Evolutionary conservation across 2,329 filamentous ascomycete genomes (phyloP).

Genomic region (Hypoxylon sp.): DNA sequence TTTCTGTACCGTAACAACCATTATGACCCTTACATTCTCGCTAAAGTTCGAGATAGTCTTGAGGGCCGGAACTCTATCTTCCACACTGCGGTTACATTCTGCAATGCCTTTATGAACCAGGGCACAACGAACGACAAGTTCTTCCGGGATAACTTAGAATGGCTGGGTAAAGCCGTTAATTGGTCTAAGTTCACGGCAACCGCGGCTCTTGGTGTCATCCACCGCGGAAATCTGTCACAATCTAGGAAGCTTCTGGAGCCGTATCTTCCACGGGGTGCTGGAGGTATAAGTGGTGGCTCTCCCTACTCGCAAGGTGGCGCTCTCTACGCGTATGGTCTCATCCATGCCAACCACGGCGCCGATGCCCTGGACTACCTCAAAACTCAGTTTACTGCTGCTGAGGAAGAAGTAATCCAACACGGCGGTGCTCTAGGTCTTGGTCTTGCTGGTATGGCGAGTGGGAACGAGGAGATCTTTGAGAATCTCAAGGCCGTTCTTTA

Average conservation of each 20-base stretch:
- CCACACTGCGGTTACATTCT: conserved; percentile 96
- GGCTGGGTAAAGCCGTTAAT: conserved; percentile 98
- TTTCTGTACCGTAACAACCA: conserved; percentile 97
- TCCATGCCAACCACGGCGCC: conserved; percentile 97
- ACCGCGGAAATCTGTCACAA: conserved; percentile 93
- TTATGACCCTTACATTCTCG: conserved; percentile 90
- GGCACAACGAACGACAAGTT: conserved; percentile 98
- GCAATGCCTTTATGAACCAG: conserved; percentile 99
- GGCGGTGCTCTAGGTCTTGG: conserved; percentile 95
- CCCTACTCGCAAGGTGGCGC: conserved; percentile 97
- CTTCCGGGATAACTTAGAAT: conserved; percentile 97
- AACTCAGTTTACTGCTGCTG: conserved; percentile 79
- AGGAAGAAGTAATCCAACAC: conserved; percentile 96
- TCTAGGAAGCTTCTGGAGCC: conserved; percentile 94
- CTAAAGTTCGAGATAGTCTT: conserved; percentile 95
- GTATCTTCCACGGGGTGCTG: conserved; percentile 82
- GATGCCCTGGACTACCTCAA: conserved; percentile 87
- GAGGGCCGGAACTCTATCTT: conserved; percentile 98
- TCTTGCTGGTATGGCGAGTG: conserved; percentile 97
- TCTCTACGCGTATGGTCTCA: conserved; percentile 93
- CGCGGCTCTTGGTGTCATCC: conserved; percentile 94
- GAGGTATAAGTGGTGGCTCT: conserved; percentile 82
- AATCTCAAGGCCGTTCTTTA: conserved; percentile 91
- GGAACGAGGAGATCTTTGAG: conserved; percentile 90
- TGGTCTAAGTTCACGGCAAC: conserved; percentile 99